A percentile compares a stretch with the other conserved stretches of the same genome.
phyloP scores from a whole-genome alignment of 2,329 filamentous ascomycete species.

The Clonostachys rhizophaga region DNA sequence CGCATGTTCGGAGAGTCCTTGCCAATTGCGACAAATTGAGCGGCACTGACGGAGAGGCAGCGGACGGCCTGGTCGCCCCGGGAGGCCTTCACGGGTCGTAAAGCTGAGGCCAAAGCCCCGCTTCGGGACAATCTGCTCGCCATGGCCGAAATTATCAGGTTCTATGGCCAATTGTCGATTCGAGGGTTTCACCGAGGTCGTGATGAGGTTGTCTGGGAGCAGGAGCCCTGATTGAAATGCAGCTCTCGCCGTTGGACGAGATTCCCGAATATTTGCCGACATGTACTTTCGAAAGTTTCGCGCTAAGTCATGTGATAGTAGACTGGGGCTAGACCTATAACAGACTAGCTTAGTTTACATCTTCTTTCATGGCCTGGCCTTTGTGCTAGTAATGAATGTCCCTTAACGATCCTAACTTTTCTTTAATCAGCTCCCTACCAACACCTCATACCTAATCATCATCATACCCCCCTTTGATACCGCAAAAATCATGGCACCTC shows the following conservation, averaged over 20 bases:
- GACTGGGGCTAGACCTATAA: not conserved
- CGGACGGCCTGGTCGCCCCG: constrained; percentile 35
- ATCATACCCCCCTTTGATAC: constrained; percentile 7
- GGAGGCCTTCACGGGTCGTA: constrained; percentile 45
- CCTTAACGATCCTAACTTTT: constrained; percentile 8
- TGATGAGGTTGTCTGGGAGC: not conserved
- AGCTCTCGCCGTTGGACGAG: not conserved
- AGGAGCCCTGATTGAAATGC: constrained; percentile 1
- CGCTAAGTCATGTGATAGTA: constrained; percentile 3
- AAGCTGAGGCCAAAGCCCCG: constrained; percentile 49
- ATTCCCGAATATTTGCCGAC: constrained; percentile 21
- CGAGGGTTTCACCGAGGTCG: not conserved
- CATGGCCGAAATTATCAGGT: constrained; percentile 38
- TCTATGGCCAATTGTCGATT: constrained; percentile 39
- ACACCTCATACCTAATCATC: not conserved
- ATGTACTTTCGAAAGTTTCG: not conserved
- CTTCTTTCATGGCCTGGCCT: not conserved
- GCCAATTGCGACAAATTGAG: constrained; percentile 47
- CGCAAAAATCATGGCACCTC: constrained; percentile 53
- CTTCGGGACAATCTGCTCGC: constrained; percentile 55
- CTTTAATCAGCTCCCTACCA: constrained; percentile 9
- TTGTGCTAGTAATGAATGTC: not conserved
- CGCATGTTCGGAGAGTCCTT: constrained; percentile 65
- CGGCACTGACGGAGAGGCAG: constrained; percentile 44
- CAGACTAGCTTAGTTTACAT: not conserved